Evolutionary conservation across 768 basidiomycete species (phyloP), one percentile per base, ranked within the genome.

Genomic region (Tephrocybe sp.): DNA sequence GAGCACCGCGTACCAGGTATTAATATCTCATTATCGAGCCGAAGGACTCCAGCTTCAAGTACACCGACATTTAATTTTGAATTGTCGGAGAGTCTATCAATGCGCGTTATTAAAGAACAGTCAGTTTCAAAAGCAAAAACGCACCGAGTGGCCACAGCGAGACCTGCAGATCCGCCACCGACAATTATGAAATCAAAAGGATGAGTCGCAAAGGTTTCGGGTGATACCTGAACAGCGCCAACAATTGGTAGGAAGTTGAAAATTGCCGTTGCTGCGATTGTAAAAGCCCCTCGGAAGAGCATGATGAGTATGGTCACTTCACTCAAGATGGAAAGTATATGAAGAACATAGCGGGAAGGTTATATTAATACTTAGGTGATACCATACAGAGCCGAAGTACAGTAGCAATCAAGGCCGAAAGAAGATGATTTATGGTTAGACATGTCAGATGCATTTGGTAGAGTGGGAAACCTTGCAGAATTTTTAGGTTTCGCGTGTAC

Each of bases 31-130:
- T 60, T 55, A 45, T 58, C 54, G 6, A 45, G 45, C 26, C 54
- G 44, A 42, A 54, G 45, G 16, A 38, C 39, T 7, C 68, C 68
- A 31, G 68, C 67, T 49, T 70, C 68, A 52, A 77, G 65, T 23
- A 77, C 54, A 35, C 75, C 67, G 31, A 76, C 69, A 2, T 60
- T 68, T 0, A 65, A 20, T 6, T 63, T 63, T 3, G 64, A 17
- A 43, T 68, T 60, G 57, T 76, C 72, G 0, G 74, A 65, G 30
- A 77, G 66, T 40, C 75, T 73, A 33, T 16, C 35, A 35, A 34
- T 38, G 17, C 16, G 22, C 39, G 12, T 26, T 17, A 19, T 48
- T 12, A 20, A 16, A 31, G 23, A 20, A 16, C 34, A 36, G 30
- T 47, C 33, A 17, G 19, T 36, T 22, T 19, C 17, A 12, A 14